Evolutionary conservation across 495 filamentous ascomycete genomes (phyloP).

Genomic region (Daldinia caldariorum): DNA sequence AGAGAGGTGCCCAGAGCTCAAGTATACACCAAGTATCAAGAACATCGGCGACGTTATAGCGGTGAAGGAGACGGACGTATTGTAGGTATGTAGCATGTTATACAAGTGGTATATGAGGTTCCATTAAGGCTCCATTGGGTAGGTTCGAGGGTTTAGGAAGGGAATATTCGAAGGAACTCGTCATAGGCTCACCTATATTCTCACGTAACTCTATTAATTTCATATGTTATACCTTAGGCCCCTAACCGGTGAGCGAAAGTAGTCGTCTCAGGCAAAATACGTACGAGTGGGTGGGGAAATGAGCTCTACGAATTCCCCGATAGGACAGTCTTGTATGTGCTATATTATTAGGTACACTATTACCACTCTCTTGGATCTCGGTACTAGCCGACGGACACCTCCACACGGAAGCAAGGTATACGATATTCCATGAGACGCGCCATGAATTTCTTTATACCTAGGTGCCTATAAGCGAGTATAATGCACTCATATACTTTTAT

Average conservation of each 20-base stretch:
- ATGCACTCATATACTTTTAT: not conserved
- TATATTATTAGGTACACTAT: constrained; percentile 4
- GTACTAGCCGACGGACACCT: not conserved
- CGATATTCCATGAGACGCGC: not conserved
- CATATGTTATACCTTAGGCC: not conserved
- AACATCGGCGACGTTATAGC: constrained; percentile 4
- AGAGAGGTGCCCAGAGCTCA: constrained; percentile 1
- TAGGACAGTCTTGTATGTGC: not conserved
- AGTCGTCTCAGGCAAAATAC: not conserved
- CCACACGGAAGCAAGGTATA: not conserved
- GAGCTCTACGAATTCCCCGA: constrained; percentile 6
- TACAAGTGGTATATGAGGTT: not conserved
- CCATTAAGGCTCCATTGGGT: constrained; percentile 1
- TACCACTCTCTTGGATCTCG: constrained; percentile 3
- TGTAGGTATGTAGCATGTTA: not conserved
- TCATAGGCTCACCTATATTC: not conserved
- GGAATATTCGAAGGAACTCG: constrained; percentile 5
- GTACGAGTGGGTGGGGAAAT: constrained; percentile 7
- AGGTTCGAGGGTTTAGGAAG: constrained; percentile 4
- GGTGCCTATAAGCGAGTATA: too few relatives aligned
- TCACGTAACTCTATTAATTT: constrained; percentile 6
- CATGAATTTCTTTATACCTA: not conserved
- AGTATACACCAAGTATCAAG: constrained; percentile 26
- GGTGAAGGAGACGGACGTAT: constrained; percentile 1
- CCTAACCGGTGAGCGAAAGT: not conserved